These are phyloP conservation scores for Forsythia viridissima DNA, from an alignment of 257 asterid species.

Conservation along the genomic window DNA sequence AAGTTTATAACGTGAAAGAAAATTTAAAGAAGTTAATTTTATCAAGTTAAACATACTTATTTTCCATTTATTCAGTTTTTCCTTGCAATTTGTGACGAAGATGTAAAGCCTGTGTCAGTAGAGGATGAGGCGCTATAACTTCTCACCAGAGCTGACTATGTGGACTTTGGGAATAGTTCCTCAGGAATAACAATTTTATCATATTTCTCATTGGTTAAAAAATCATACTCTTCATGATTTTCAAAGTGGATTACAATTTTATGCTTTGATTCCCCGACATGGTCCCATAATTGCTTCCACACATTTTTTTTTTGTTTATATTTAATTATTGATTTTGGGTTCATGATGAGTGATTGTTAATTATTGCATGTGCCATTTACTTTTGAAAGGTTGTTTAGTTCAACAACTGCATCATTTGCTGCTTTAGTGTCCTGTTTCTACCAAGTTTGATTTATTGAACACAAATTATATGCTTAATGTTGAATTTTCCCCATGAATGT, in stretches of 20 bases:
- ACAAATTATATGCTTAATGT: conserved; percentile 3
- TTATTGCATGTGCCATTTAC: neutral
- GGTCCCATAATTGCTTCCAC: neutral
- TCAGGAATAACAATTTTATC: neutral
- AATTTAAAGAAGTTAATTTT: conserved; percentile 9
- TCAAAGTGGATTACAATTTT: neutral
- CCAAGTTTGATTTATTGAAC: neutral
- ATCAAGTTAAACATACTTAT: neutral
- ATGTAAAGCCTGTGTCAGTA: conserved; percentile 15
- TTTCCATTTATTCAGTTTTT: conserved; percentile 11
- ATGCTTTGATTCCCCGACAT: neutral
- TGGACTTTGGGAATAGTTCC: conserved; percentile 10
- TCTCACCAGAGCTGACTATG: conserved; percentile 8
- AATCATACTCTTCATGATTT: neutral
- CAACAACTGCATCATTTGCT: conserved; percentile 10
- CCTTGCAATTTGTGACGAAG: conserved; percentile 11
- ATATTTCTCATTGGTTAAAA: neutral
- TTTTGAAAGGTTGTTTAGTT: neutral
- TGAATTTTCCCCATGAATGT: neutral
- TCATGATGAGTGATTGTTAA: neutral
- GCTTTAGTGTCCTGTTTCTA: neutral
- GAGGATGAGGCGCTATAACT: conserved; percentile 12
- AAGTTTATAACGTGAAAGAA: conserved; percentile 5
- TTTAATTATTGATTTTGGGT: neutral
- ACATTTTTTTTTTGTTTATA: neutral